These are phyloP conservation scores for Hyaloscypha hepaticicola DNA, from an alignment of 495 filamentous ascomycete genomes.

Conservation along the genomic window DNA sequence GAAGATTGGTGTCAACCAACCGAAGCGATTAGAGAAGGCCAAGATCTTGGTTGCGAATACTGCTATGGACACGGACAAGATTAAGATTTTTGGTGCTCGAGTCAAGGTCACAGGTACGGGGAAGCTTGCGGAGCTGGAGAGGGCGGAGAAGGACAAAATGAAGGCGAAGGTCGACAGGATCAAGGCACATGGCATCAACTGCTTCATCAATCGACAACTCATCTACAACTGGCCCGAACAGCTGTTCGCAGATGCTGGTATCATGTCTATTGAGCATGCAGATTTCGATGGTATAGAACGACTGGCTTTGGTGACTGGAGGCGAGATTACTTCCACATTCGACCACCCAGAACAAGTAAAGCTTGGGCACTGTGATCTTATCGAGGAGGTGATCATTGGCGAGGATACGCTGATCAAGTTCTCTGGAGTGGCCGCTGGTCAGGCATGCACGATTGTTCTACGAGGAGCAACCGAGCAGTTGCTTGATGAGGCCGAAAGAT, in stretches of 20 bases:
- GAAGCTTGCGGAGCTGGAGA: constrained; percentile 95
- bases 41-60: constrained; percentile 98
- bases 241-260: constrained; percentile 95
- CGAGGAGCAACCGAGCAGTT: constrained; percentile 96
- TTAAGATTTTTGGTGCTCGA: constrained; percentile 97
- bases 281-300: constrained; percentile 98
- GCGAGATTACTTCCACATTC: constrained; percentile 96
- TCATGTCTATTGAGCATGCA: constrained; percentile 97
- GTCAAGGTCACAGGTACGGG: constrained; percentile 94
- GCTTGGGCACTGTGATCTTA: constrained; percentile 90
- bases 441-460: constrained; percentile 95
- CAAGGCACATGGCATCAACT: constrained; percentile 98
- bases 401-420: constrained; percentile 97
- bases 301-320: constrained; percentile 90
- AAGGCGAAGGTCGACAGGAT: constrained; percentile 97
- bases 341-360: constrained; percentile 97
- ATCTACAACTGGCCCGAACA: constrained; percentile 99
- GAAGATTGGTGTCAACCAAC: constrained; percentile 97
- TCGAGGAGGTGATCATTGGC: constrained; percentile 97
- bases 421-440: constrained; percentile 89
- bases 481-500: constrained; percentile 94
- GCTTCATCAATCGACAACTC: constrained; percentile 97
- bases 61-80: constrained; percentile 98
- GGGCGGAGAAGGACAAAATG: constrained; percentile 99
- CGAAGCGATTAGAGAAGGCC: constrained; percentile 93